phyloP scores from a whole-genome alignment of 345 rosid species.

The Hirschfeldia incana region DNA sequence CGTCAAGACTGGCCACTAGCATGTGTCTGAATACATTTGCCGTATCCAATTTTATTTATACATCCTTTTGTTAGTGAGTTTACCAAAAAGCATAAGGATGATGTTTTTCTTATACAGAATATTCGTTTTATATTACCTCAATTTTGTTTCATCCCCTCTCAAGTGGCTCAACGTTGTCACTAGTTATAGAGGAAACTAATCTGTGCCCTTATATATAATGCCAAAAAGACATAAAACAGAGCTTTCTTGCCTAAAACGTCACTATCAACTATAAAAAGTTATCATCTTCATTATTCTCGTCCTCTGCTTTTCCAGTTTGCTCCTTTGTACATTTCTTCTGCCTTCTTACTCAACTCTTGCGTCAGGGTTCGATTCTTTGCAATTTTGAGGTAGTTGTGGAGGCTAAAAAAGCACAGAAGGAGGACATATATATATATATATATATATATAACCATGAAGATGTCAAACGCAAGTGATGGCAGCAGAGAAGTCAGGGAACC shows the following conservation, averaged over 20 bases:
- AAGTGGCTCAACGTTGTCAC: not conserved
- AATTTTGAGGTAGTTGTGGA: conserved; percentile 13
- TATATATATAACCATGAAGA: conserved; percentile 17
- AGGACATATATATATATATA: not conserved
- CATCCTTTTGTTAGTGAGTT: not conserved
- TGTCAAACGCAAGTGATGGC: conserved; percentile 29
- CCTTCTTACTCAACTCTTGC: conserved; percentile 29
- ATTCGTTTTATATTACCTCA: not conserved
- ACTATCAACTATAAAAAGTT: not conserved
- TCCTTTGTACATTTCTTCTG: conserved; percentile 17
- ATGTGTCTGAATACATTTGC: not conserved
- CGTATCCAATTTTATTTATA: not conserved
- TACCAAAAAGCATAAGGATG: not conserved
- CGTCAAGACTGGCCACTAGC: not conserved
- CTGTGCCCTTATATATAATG: not conserved
- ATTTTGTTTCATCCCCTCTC: not conserved
- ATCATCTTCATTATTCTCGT: conserved; percentile 5
- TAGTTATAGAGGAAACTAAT: not conserved
- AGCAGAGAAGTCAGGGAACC: conserved; percentile 26
- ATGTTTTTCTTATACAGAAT: not conserved
- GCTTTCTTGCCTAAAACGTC: conserved; percentile 32
- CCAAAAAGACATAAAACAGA: not conserved
- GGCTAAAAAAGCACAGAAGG: not conserved
- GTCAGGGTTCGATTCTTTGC: conserved; percentile 38
- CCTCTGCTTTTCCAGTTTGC: conserved; percentile 31